Base-by-base conservation (phyloP, 192 early-diverging fungal species). In the Chytriomyces hyalinus region DNA sequence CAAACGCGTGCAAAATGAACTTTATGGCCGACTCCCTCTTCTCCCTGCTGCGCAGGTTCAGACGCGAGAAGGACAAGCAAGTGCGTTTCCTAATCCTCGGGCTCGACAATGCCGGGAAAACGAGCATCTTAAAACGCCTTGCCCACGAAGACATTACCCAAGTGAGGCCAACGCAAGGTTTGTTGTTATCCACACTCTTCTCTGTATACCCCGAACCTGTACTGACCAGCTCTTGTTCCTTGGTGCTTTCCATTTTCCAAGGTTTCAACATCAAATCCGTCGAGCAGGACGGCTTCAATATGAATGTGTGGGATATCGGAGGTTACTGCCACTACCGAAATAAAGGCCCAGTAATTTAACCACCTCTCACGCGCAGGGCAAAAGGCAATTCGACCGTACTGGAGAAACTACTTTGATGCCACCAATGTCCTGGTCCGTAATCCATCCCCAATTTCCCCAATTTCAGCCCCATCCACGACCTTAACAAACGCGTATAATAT, bases 271-370 rank as follows among this genome's bases (percentile, higher is more conserved):
- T 90, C 77, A 90, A 90, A 74, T 81, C 82, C 6, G 88, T 90
- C 10, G 71, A 86, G 71, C 78, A 84, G 26, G 84, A 90, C 28
- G 86, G 86, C 5, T 80, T 90, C 72, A 90, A 89, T 62, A 73
- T 90, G 82, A 89, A 87, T 70, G 81, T 90, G 28, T 90, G 89
- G 89, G 89, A 90, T 77, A 88, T 90, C 74, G 89, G 89, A 49
- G 86, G 86, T 84, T 45, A 13, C 2, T 65, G 59, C 6, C 10
- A 36, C 36, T 36, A 4, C 36, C 36, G 46, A 82, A 11, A 20
- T 3, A 3, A 53, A 6, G 5, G 15, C 5, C 15, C 59, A 71
- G 43, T 22, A 36, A 36, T 36, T 36, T 36, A 36, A 36, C 36
- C 36, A 36, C 36, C 36, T 36, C 36, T n/a, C 50, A 9, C n/a